Base-by-base conservation (phyloP, 176 grass and related monocot genomes). In the Carex cristatella region DNA sequence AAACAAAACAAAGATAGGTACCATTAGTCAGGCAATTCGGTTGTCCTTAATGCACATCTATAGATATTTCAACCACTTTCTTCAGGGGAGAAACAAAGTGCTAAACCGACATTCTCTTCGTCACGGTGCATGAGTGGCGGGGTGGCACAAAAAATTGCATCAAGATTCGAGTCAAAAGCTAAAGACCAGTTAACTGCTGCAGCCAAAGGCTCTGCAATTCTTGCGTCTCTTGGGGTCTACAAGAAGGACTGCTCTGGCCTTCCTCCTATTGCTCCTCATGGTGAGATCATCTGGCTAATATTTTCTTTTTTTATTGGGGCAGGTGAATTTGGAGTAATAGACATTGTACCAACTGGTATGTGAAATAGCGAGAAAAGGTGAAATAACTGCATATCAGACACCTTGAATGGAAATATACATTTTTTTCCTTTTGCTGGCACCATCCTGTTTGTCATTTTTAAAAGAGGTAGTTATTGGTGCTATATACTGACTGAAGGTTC, bases 41-140 rank as follows among this genome's bases (percentile, higher is more conserved):
- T 85, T 10, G 16, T 92, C 88, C 89, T 94, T 94, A 93, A 93
- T 49, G 19, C 74, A 65, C 19, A 58, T 79, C 65, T 48, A 40
- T 75, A 98, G 95, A 95, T 98, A 84, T 98, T 98, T 95, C 80
- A 98, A 81, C 90, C 85, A 81, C 81, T 98, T 83, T 67, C 91
- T 53, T 66, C 35, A 8, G 88, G 89, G 65, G 95, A 98, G 63
- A 98, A 92, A 90, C 32, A 83, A 69, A 90, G 87, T 56, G 32
- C 74, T 31, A 83, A 69, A 88, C 76, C 88, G 66, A 79, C 82
- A 38, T 57, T 94, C 51, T 87, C 88, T 87, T 87, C 89, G 10
- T 78, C 87, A 1, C 77, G n/a, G 63, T 40, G 42, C 67, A 58
- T 80, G 71, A 16, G 65, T 32, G 49, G 60, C 27, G 61, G 79